phyloP scores from a whole-genome alignment of 768 basidiomycete species.

The Tylopilus cervinicoccineus region DNA sequence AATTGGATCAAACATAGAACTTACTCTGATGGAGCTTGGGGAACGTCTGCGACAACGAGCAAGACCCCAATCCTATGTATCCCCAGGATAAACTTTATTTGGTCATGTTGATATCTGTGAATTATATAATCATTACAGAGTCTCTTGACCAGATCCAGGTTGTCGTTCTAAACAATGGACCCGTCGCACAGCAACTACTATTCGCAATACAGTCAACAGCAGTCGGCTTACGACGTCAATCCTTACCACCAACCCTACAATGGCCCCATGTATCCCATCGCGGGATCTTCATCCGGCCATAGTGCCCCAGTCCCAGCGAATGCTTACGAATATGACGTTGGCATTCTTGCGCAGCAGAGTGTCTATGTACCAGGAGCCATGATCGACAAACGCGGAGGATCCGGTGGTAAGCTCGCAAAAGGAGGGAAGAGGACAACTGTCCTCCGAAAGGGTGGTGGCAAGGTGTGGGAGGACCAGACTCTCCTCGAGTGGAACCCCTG shows the following conservation, averaged over 20 bases:
- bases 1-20: constrained; percentile 10
- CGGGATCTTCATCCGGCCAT: constrained; percentile 63
- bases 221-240: constrained; percentile 60
- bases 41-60: constrained; percentile 29
- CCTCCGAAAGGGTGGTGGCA: constrained; percentile 90
- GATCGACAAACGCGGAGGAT: constrained; percentile 82
- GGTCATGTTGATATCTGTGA: constrained; percentile 23
- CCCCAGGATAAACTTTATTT: constrained; percentile 21
- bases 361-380: constrained; percentile 91
- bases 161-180: constrained; percentile 23
- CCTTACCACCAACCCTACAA: constrained; percentile 80
- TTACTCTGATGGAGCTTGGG: constrained; percentile 39
- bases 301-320: constrained; percentile 81
- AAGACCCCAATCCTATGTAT: constrained; percentile 7
- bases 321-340: constrained; percentile 90
- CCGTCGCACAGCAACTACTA: constrained; percentile 43
- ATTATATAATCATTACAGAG: constrained; percentile 16
- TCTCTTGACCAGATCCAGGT: background rate
- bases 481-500: constrained; percentile 97
- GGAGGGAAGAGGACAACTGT: constrained; percentile 93
- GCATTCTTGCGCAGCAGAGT: constrained; percentile 85
- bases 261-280: constrained; percentile 66
- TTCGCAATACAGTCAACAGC: constrained; percentile 48
- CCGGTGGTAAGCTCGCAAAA: constrained; percentile 82
- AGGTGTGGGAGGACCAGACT: constrained; percentile 98